Conservation (phyloP, 306 rosid species). For the Vigna trinervia region DNA sequence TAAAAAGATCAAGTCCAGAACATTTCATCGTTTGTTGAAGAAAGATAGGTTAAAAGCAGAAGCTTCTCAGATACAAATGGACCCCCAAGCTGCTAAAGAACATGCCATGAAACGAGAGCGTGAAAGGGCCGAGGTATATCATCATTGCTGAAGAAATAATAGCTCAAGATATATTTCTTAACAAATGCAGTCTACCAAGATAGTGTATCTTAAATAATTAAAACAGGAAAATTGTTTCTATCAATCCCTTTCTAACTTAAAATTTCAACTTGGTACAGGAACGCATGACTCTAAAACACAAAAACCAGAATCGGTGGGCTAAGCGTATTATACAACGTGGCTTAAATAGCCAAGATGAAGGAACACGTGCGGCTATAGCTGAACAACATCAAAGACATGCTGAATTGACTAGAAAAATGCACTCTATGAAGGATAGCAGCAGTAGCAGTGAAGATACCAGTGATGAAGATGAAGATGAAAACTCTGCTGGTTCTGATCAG, state of each 20-base stretch:
- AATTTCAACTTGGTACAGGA: constrained; percentile 59
- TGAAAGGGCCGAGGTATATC: constrained; percentile 78
- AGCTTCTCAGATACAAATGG: constrained; percentile 58
- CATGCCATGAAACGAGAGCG: constrained; percentile 80
- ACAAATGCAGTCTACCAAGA: background rate
- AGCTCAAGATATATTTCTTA: background rate
- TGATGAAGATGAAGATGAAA: constrained; percentile 66
- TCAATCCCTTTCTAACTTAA: constrained; percentile 37
- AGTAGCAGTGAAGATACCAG: constrained; percentile 74
- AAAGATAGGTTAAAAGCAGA: constrained; percentile 74
- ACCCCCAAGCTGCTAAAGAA: constrained; percentile 86
- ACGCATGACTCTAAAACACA: constrained; percentile 86
- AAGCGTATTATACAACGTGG: constrained; percentile 76
- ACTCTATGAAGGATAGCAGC: constrained; percentile 71
- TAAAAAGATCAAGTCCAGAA: constrained; percentile 89
- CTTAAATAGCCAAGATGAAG: constrained; percentile 80
- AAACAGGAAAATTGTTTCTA: background rate
- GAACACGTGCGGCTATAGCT: constrained; percentile 84
- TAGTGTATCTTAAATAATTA: background rate
- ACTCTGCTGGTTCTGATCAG: constrained; percentile 57
- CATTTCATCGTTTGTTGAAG: constrained; percentile 80
- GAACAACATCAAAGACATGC: constrained; percentile 75
- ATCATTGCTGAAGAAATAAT: constrained; percentile 11
- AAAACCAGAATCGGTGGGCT: constrained; percentile 73
- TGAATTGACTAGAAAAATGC: constrained; percentile 80